phyloP scores from a whole-genome alignment of 2,329 filamentous ascomycete species.

The Xylariaceae sp. region DNA sequence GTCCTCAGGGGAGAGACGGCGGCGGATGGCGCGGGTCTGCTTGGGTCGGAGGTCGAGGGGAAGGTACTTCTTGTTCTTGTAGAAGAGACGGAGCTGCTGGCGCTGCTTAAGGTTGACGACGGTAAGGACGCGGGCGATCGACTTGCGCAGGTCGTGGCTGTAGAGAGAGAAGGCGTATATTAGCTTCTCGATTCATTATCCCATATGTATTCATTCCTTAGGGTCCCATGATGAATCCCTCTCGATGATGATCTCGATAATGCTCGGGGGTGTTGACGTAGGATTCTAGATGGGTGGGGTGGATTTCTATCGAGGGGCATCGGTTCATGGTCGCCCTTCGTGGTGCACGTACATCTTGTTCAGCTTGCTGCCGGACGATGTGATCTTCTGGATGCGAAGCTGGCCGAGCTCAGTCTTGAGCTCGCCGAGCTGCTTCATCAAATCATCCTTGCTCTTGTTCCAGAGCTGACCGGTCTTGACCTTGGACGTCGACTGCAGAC shows the following conservation, averaged over 20 bases:
- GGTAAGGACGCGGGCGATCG: slow-evolving; percentile 96
- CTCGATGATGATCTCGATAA: neutral
- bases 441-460: slow-evolving; percentile 99
- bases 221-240: neutral
- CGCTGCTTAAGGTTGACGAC: slow-evolving; percentile 99
- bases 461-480: slow-evolving; percentile 97
- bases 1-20: slow-evolving; percentile 90
- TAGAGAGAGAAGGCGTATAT: slow-evolving; percentile 23
- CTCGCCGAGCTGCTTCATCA: slow-evolving; percentile 90
- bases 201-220: neutral
- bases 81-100: slow-evolving; percentile 95
- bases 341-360: slow-evolving; percentile 77
- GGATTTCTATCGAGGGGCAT: slow-evolving; percentile 15
- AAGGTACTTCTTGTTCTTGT: slow-evolving; percentile 99
- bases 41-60: slow-evolving; percentile 98
- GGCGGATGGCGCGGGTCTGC: slow-evolving; percentile 96
- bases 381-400: slow-evolving; percentile 97
- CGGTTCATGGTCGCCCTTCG: slow-evolving; percentile 1
- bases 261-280: slow-evolving; percentile 1
- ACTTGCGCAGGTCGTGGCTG: slow-evolving; percentile 99
- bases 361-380: slow-evolving; percentile 91
- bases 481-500: slow-evolving; percentile 53
- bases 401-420: slow-evolving; percentile 94
- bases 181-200: slow-evolving; percentile 1
- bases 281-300: slow-evolving; percentile 11